Conservation (phyloP, 2,329 filamentous ascomycete genomes). For the Alternaria triticimaculans region DNA sequence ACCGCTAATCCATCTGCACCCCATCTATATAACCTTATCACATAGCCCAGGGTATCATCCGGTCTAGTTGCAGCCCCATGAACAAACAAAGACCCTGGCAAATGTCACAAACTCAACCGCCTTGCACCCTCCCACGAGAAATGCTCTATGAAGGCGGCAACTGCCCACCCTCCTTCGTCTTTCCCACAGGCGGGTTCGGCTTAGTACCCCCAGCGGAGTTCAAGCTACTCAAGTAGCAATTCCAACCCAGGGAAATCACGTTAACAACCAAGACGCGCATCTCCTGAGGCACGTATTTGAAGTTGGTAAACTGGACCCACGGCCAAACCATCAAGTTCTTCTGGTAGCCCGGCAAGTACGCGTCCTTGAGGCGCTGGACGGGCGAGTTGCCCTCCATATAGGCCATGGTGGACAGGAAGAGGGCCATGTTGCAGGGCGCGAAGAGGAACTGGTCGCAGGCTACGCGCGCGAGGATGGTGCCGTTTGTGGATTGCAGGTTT, state of each 20-base stretch:
- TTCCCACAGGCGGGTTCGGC: conserved; percentile 14
- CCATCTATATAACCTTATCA: neutral
- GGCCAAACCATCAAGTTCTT: conserved; percentile 93
- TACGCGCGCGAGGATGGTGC: conserved; percentile 79
- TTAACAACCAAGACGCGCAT: conserved; percentile 88
- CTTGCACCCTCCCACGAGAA: neutral
- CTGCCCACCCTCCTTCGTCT: conserved; percentile 33
- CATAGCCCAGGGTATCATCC: neutral
- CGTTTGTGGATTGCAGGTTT: conserved; percentile 66
- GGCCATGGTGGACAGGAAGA: conserved; percentile 86
- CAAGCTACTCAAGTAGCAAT: conserved; percentile 51
- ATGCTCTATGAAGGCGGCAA: conserved; percentile 31
- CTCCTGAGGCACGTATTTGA: conserved; percentile 83
- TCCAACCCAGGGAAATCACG: conserved; percentile 68
- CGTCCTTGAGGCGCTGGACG: conserved; percentile 72
- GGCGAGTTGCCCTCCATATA: conserved; percentile 73
- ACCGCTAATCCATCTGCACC: neutral
- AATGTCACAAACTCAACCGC: neutral
- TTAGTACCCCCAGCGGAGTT: conserved; percentile 41
- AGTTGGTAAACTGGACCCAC: conserved; percentile 82
- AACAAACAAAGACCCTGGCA: neutral
- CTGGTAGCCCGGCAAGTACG: conserved; percentile 73
- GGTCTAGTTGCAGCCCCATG: neutral
- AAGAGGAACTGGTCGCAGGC: conserved; percentile 80
- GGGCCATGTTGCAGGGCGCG: conserved; percentile 78